These are phyloP conservation scores for Venturia oleaginea DNA, from an alignment of 2,329 filamentous ascomycete species.

Conservation along the genomic window DNA sequence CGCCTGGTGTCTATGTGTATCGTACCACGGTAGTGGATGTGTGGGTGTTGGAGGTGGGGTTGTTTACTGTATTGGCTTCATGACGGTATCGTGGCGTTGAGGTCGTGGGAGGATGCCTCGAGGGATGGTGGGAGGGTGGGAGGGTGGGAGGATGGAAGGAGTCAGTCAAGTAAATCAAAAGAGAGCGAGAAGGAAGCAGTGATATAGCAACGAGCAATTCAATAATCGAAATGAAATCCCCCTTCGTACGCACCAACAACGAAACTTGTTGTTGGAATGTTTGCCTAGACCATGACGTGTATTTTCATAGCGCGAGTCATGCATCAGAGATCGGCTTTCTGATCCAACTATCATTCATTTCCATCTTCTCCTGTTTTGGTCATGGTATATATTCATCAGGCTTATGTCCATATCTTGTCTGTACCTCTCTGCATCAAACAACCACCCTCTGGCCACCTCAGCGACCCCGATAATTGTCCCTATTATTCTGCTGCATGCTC, in stretches of 20 bases:
- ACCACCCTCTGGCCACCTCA: not conserved
- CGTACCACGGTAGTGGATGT: not conserved
- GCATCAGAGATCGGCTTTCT: not conserved
- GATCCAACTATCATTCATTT: not conserved
- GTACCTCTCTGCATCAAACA: not conserved
- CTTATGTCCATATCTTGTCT: no score
- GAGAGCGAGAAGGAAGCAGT: not conserved
- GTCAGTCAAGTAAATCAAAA: not conserved
- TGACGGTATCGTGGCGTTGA: not conserved
- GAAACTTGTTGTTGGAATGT: not conserved
- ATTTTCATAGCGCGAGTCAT: not conserved
- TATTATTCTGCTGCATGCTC: not conserved
- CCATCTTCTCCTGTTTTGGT: no score
- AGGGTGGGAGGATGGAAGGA: not conserved
- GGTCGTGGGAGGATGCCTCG: not conserved
- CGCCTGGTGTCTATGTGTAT: slow-evolving; percentile 43
- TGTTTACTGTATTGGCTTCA: not conserved
- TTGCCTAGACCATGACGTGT: not conserved
- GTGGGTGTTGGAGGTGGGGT: not conserved
- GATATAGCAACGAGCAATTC: not conserved
- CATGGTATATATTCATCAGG: no score
- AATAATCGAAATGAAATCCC: not conserved
- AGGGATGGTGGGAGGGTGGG: not conserved
- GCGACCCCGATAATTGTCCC: not conserved
- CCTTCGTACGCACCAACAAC: not conserved